A percentile compares a stretch with the other conserved stretches of the same genome.
Conservation (phyloP, 2,329 filamentous ascomycete species). For the Truncatella angustata region DNA sequence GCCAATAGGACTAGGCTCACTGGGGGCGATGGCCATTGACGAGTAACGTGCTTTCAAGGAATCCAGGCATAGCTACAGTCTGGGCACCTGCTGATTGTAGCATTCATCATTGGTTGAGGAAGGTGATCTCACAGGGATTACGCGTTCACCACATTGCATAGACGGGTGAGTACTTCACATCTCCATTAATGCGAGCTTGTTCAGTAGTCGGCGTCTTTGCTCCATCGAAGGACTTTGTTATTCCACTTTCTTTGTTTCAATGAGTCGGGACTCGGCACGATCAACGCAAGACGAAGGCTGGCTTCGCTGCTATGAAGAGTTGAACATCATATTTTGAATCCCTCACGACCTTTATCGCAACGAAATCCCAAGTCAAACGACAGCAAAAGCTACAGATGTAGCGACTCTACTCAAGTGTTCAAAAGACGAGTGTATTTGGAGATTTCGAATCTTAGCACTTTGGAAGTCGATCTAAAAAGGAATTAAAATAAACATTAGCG, state of each 20-base stretch:
- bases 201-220: not conserved
- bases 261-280: not conserved
- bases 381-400: too few species aligned
- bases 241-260: not conserved
- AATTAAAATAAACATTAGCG: too few species aligned
- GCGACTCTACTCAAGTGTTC: too few species aligned
- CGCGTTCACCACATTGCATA: not conserved
- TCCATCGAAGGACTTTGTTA: not conserved
- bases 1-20: not conserved
- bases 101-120: not conserved
- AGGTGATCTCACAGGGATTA: not conserved
- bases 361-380: too few species aligned
- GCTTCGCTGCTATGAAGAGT: too few species aligned
- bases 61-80: not conserved
- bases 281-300: not conserved
- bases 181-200: not conserved
- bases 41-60: not conserved
- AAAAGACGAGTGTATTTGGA: too few species aligned
- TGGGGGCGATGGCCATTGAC: not conserved
- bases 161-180: not conserved
- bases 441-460: too few species aligned
- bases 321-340: too few species aligned
- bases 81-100: constrained; percentile 8
- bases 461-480: too few species aligned
- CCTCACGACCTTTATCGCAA: too few species aligned